Base-by-base conservation (phyloP, 495 filamentous ascomycete genomes). In the Monascus purpureus region DNA sequence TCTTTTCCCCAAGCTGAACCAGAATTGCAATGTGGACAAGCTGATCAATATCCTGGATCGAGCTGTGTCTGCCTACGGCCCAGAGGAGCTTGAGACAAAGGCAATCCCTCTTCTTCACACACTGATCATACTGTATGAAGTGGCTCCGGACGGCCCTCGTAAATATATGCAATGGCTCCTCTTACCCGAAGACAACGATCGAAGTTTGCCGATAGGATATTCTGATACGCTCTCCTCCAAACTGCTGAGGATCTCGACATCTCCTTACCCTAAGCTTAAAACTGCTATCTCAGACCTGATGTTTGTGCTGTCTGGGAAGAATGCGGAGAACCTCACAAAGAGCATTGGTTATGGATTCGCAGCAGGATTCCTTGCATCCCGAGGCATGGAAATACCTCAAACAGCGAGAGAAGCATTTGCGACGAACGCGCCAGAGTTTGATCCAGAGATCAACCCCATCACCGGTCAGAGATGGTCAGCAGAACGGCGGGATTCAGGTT, bases 271-370 rank as follows among this genome's bases (percentile, higher is more conserved):
- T 0, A 70, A 77, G 35, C 55, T 93, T 2, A 74, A 83, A 13
- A 74, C 77, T 20, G 71, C 68, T n/a, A 76, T 93, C 22, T 81
- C 78, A 0, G 67, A 75, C 26, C 63, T 96, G 8, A 71, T 93
- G 37, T 96, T 94, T 47, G 82, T 90, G 27, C 63, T 95, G 15
- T 92, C 82, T 1, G 77, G 75, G 30, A 80, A 75, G 40, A 70
- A 85, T 41, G 71, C 78, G 0, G 65, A 68, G 15, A 77, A 53
- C 17, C 77, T 90, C 31, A 78, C 90, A 0, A 63, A 75, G 24
- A 84, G 86, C 34, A 81, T 93, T 16, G 84, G 90, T 1, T 95
- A 93, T 43, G 90, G 90, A 0, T 94, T 80, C 45, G 90, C 90
- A 2, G 80, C 86, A 1, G 90, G 90, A 1, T 88, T 87, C 45